These are phyloP conservation scores for Trichosanthes cucumerina DNA, from an alignment of 306 rosid genomes.

Conservation along the genomic window DNA sequence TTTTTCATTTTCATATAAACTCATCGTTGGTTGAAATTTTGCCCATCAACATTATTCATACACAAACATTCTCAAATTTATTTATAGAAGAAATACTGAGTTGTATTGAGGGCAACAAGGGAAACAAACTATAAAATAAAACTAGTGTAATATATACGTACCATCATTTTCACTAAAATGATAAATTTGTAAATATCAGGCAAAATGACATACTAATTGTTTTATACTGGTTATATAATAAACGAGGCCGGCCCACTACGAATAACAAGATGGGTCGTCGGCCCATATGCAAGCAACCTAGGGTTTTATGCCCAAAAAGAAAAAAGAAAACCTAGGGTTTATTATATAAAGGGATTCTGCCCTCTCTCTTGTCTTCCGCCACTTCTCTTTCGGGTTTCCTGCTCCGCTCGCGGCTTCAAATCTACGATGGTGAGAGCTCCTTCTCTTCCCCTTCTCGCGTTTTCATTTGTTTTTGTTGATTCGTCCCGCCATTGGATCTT, in stretches of 20 bases:
- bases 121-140: too few relatives aligned
- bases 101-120: too few relatives aligned
- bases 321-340: conserved; percentile 1
- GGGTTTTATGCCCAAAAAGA: neutral
- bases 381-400: neutral
- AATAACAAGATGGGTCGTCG: neutral
- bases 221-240: neutral
- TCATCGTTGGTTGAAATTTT: too few relatives aligned
- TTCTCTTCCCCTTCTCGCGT: neutral
- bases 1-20: too few relatives aligned
- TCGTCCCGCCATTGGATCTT: neutral
- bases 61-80: too few relatives aligned
- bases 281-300: neutral
- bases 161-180: too few relatives aligned
- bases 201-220: too few relatives aligned
- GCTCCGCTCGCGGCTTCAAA: neutral
- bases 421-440: neutral
- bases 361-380: neutral
- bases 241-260: neutral
- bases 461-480: neutral
- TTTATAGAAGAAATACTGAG: too few relatives aligned
- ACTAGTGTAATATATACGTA: too few relatives aligned
- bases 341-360: neutral
- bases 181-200: too few relatives aligned
- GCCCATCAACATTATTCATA: too few relatives aligned